Percentiles rank a stretch among this genome's conserved stretches.
Conservation (phyloP, 345 rosid genomes). For the Geranium brycei region DNA sequence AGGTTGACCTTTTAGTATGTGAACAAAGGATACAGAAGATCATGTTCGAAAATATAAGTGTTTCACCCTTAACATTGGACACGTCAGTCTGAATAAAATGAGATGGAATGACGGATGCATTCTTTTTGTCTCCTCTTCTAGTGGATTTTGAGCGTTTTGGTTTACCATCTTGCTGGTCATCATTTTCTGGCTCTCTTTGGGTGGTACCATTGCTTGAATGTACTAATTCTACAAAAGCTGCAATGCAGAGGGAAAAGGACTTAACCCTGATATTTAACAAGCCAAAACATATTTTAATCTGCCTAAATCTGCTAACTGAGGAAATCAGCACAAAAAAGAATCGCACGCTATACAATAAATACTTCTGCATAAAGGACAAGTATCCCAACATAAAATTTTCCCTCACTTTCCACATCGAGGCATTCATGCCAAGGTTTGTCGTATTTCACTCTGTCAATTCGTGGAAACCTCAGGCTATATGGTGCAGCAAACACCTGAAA, state of each 20-base stretch:
- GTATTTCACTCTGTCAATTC: conserved; percentile 84
- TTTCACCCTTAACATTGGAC: conserved; percentile 64
- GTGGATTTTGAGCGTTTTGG: conserved; percentile 26
- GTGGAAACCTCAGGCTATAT: conserved; percentile 90
- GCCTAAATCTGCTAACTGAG: not conserved
- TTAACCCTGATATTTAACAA: not conserved
- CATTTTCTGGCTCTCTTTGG: conserved; percentile 44
- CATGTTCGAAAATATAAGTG: conserved; percentile 61
- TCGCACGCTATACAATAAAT: not conserved
- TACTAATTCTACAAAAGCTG: conserved; percentile 82
- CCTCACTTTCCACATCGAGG: conserved; percentile 84
- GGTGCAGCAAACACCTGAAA: conserved; percentile 89
- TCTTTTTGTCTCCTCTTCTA: conserved; percentile 45
- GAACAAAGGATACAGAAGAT: conserved; percentile 78
- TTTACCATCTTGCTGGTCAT: conserved; percentile 25
- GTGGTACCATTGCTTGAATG: conserved; percentile 90
- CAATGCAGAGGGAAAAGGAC: conserved; percentile 8
- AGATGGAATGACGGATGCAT: conserved; percentile 52
- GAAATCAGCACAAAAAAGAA: not conserved
- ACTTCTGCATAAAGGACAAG: not conserved
- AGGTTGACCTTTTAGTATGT: no score
- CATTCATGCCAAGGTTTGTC: conserved; percentile 99
- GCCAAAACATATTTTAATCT: not conserved
- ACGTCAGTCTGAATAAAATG: conserved; percentile 76
- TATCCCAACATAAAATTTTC: not conserved